Evolutionary conservation across 1,284 basidiomycete genomes (phyloP), one percentile per base, ranked within the genome.

Genomic region (Heliocybe sulcata): DNA sequence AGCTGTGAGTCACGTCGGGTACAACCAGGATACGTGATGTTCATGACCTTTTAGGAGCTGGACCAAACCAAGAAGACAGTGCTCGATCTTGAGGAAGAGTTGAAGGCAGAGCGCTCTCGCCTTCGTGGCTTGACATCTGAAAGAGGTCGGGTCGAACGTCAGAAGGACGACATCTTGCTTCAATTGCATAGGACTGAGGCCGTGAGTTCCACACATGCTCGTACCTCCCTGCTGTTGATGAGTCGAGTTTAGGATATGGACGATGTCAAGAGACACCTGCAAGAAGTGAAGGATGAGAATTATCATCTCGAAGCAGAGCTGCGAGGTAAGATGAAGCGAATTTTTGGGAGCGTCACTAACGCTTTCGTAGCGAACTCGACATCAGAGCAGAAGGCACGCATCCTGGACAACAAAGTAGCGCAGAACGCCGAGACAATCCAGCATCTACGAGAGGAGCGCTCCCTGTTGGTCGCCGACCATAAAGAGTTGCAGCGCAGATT

Each of bases 351-450:
- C 6, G 12, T 45, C 16, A 19, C 25, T 3, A 22, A 20, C 52
- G 10, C 47, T 26, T 27, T 31, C 25, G 2, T 45, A 80, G 87
- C 70, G 56, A 87, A 84, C 55, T 70, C 73, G 23, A 84, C 77
- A 35, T 80, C 75, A 1, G 88, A 89, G 58, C 85, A 89, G 63
- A 87, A 83, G 60, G 80, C 82, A 10, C 79, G 84, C 19, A 68
- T 81, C 16, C 74, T 90, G 16, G 83, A 87, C 65, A 72, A 67
- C 45, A 83, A 79, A 57, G 80, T 87, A 6, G 67, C 76, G 20
- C 83, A 86, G 66, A 92, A 90, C 58, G 67, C 72, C 0, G 78
- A 80, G 56, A 78, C 79, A 3, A 88, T 92, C 53, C 81, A 88
- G 35, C 80, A 84, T 48, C 70, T 92, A 45, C 79, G 89, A 26